phyloP scores from a whole-genome alignment of 345 rosid genomes.

The Zanthoxylum bungeanum region DNA sequence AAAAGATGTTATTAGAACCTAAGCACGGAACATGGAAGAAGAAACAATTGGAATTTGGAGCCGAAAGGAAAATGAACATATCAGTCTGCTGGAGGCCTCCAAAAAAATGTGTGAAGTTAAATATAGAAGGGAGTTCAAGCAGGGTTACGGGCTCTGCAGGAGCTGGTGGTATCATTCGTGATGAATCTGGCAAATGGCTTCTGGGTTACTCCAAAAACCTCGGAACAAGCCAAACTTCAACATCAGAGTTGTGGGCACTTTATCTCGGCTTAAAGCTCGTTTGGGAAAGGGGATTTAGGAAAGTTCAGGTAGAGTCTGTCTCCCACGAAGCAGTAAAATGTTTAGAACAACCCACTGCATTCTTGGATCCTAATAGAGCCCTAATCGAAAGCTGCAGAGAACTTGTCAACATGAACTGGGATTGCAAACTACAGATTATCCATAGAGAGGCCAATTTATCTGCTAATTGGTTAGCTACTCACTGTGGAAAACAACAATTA shows the following conservation, averaged over 20 bases:
- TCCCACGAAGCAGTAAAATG: conserved; percentile 25
- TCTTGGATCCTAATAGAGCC: conserved; percentile 18
- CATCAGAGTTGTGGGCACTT: conserved; percentile 48
- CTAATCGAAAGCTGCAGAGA: conserved; percentile 35
- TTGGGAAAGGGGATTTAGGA: conserved; percentile 42
- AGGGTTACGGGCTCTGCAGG: conserved; percentile 20
- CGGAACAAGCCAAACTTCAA: conserved; percentile 12
- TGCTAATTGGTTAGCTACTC: conserved; percentile 41
- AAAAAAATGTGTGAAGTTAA: conserved; percentile 43
- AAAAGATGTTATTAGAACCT: not conserved
- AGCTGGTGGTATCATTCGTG: conserved; percentile 45
- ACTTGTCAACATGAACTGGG: conserved; percentile 38
- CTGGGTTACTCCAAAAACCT: conserved; percentile 39
- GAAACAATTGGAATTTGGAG: not conserved
- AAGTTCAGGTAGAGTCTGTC: conserved; percentile 37
- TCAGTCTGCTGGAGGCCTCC: conserved; percentile 19
- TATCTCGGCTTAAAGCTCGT: conserved; percentile 43
- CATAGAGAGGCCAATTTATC: conserved; percentile 31
- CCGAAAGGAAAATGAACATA: conserved; percentile 14
- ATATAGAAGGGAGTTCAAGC: conserved; percentile 27
- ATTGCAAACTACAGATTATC: conserved; percentile 28
- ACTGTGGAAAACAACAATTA: conserved; percentile 11
- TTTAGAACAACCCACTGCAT: conserved; percentile 18
- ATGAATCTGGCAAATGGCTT: conserved; percentile 54
- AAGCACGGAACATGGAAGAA: not conserved